phyloP scores from a whole-genome alignment of 2,329 filamentous ascomycete genomes.

The Ascochyta rabiei region DNA sequence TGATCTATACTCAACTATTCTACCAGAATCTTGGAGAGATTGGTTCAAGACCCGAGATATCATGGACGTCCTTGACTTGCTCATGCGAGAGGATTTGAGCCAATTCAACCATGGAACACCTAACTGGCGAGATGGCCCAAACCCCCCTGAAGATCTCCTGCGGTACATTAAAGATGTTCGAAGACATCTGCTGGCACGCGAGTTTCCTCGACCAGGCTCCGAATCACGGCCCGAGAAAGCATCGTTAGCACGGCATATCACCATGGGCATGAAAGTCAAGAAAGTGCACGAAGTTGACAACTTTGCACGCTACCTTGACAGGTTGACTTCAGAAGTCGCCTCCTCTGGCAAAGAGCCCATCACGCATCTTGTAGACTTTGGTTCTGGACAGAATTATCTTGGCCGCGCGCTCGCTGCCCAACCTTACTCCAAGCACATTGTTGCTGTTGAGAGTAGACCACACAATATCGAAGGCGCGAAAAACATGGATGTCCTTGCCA shows the following conservation, averaged over 20 bases:
- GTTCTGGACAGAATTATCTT: conserved; percentile 95
- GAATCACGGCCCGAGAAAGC: conserved; percentile 51
- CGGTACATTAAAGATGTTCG: conserved; percentile 76
- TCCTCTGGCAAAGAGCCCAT: conserved; percentile 54
- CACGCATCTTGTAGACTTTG: conserved; percentile 92
- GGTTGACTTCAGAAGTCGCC: conserved; percentile 63
- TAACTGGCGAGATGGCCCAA: conserved; percentile 52
- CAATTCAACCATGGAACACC: conserved; percentile 25
- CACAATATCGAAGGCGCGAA: conserved; percentile 87
- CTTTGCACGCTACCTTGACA: conserved; percentile 84
- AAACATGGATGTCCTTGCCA: conserved; percentile 81
- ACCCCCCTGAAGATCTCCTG: conserved; percentile 64
- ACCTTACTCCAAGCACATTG: conserved; percentile 84
- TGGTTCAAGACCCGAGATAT: conserved; percentile 76
- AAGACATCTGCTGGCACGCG: conserved; percentile 68
- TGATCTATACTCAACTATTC: conserved; percentile 76
- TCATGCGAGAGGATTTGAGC: conserved; percentile 77
- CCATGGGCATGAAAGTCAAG: conserved; percentile 93
- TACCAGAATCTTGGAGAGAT: conserved; percentile 80
- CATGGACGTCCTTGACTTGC: conserved; percentile 77
- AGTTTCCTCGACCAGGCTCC: conserved; percentile 54
- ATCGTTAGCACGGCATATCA: conserved; percentile 71
- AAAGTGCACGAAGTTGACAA: conserved; percentile 93
- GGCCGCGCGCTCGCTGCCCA: conserved; percentile 83
- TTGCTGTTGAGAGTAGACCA: conserved; percentile 87